Conservation (phyloP, 345 rosid genomes). For the Balakata baccata region DNA sequence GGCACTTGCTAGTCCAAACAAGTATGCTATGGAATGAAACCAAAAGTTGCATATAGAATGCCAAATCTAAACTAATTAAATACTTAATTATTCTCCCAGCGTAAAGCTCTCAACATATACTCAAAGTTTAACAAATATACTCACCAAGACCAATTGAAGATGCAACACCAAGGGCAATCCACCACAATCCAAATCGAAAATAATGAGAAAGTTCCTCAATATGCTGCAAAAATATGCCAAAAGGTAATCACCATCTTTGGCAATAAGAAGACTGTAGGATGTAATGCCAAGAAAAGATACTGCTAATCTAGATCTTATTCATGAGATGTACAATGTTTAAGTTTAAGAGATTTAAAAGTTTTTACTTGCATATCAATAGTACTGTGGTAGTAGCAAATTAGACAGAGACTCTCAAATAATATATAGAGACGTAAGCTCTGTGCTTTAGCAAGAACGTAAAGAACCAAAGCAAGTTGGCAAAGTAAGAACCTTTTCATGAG, state of each 20-base stretch:
- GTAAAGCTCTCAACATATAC: not conserved
- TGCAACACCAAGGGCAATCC: slow-evolving; percentile 96
- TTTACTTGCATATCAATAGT: not conserved
- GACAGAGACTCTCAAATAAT: not conserved
- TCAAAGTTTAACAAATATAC: slow-evolving; percentile 17
- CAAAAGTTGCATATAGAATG: not conserved
- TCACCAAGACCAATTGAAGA: slow-evolving; percentile 99
- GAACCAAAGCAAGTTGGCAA: not conserved
- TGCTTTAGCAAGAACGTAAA: not conserved
- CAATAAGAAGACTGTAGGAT: no score
- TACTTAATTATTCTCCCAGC: not conserved
- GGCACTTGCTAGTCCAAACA: not conserved
- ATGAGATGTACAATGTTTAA: no score
- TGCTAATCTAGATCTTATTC: not conserved
- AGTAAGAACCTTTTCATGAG: slow-evolving; percentile 73
- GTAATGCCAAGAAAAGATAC: not conserved
- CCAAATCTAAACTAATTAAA: not conserved
- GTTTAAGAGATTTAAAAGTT: no score
- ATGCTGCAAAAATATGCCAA: slow-evolving; percentile 51
- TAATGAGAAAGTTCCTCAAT: slow-evolving; percentile 69
- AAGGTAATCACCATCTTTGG: not conserved
- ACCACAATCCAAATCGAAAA: slow-evolving; percentile 74
- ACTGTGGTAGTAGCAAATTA: not conserved
- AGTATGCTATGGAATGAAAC: not conserved
- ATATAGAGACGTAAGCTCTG: not conserved